These are phyloP conservation scores for Aphanomyces invadans DNA, from an alignment of 352 stramenopile genomes.

Conservation along the genomic window DNA sequence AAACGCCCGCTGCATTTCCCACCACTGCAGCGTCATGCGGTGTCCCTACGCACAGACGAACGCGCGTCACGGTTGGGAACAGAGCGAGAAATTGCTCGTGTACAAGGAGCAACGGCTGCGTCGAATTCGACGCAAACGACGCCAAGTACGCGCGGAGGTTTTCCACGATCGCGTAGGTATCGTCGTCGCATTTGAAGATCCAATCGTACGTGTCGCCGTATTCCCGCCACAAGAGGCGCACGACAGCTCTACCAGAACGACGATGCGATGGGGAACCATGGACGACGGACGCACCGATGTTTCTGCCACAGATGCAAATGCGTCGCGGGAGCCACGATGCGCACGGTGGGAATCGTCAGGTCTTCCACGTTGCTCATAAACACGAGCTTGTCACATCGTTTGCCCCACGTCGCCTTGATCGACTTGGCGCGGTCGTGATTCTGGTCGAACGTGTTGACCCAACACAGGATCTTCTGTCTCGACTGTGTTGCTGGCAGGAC, in stretches of 20 bases:
- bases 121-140: constrained; percentile 35
- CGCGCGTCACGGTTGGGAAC: no score
- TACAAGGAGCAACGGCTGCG: constrained; percentile 44
- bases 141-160: constrained; percentile 72
- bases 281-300: constrained; percentile 33
- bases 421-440: constrained; percentile 45
- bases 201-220: constrained; percentile 65
- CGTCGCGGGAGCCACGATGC: constrained; percentile 48
- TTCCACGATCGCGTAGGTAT: constrained; percentile 80
- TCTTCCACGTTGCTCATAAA: constrained; percentile 84
- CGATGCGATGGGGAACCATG: not conserved
- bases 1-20: constrained; percentile 20
- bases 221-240: constrained; percentile 59
- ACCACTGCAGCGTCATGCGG: constrained; percentile 79
- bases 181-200: constrained; percentile 85
- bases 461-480: constrained; percentile 64
- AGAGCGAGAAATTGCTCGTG: no score
- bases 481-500: constrained; percentile 30
- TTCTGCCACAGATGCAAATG: constrained; percentile 82
- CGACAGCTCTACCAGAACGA: constrained; percentile 40
- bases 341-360: constrained; percentile 46
- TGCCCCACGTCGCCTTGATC: constrained; percentile 73
- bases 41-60: constrained; percentile 38
- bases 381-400: constrained; percentile 77
- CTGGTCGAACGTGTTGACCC: constrained; percentile 76